phyloP scores from a whole-genome alignment of 768 basidiomycete genomes.

The Leccinum aurantiacum region DNA sequence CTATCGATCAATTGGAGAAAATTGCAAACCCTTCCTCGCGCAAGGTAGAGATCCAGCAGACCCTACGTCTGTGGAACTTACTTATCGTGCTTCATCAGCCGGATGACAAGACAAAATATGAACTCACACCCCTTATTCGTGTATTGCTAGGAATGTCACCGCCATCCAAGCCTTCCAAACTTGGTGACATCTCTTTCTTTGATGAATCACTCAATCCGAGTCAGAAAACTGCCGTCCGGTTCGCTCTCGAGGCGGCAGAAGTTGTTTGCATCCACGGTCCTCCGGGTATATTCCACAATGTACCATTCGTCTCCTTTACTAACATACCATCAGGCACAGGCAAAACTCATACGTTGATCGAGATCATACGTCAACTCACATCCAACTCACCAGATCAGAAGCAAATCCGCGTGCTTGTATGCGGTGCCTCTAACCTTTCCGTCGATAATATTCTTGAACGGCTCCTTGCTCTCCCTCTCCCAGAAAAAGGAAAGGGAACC shows the following conservation, averaged over 20 bases:
- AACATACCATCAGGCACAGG: constrained; percentile 62
- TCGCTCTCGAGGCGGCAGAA: constrained; percentile 77
- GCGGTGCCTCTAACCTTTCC: constrained; percentile 91
- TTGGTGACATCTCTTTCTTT: constrained; percentile 59
- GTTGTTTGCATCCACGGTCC: constrained; percentile 96
- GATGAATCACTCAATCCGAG: constrained; percentile 77
- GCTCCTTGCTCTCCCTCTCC: constrained; percentile 59
- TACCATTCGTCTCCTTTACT: background rate
- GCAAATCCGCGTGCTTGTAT: constrained; percentile 72
- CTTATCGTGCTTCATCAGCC: constrained; percentile 21
- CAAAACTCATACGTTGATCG: constrained; percentile 94
- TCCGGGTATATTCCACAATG: constrained; percentile 56
- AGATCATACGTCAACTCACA: constrained; percentile 85
- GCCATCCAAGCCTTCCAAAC: constrained; percentile 40
- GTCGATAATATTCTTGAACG: constrained; percentile 96
- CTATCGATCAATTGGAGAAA: constrained; percentile 65
- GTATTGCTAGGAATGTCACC: constrained; percentile 69
- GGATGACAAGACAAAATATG: constrained; percentile 43
- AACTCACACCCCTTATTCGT: constrained; percentile 53
- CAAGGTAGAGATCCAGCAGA: constrained; percentile 16
- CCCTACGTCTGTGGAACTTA: background rate
- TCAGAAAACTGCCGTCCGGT: constrained; percentile 80
- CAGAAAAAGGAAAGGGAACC: constrained; percentile 44
- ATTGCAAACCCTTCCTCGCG: constrained; percentile 31
- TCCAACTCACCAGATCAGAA: constrained; percentile 43